A percentile compares a stretch with the other conserved stretches of the same genome.
These are phyloP conservation scores for Rhizopogon vinicolor DNA, from an alignment of 768 basidiomycete genomes.

Conservation along the genomic window DNA sequence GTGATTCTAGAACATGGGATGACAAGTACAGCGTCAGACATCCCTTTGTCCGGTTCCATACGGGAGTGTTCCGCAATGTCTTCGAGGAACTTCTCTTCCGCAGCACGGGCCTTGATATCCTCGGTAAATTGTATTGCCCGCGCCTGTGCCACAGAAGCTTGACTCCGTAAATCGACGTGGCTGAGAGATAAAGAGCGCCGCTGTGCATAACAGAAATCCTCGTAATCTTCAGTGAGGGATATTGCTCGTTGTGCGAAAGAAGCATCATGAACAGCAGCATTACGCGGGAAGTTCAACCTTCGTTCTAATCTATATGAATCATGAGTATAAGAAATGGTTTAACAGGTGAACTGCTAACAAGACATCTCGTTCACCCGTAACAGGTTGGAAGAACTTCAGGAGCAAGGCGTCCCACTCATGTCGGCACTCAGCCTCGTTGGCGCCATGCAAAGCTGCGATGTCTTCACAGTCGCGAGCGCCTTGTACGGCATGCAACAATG, in stretches of 20 bases:
- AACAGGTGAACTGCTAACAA: not conserved
- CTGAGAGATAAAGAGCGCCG: no score
- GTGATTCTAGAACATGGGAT: not conserved
- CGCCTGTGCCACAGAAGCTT: not conserved
- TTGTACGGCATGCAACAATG: not conserved
- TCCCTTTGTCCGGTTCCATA: not conserved
- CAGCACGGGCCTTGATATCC: not conserved
- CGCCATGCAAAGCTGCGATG: not conserved
- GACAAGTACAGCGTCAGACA: not conserved
- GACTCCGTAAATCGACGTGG: not conserved
- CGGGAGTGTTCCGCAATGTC: not conserved
- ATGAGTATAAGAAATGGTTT: no score
- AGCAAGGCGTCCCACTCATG: not conserved
- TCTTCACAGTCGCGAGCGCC: not conserved
- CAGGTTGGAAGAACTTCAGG: not conserved
- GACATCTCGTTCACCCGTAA: not conserved
- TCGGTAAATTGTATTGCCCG: not conserved
- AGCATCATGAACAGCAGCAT: not conserved
- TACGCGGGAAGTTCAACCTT: not conserved
- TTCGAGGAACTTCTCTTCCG: not conserved
- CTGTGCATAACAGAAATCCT: not conserved
- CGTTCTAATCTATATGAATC: no score
- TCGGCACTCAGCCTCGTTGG: not conserved
- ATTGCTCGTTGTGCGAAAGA: not conserved
- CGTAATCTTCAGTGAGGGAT: not conserved